Conservation (phyloP, 2,329 filamentous ascomycete genomes). For the Monilinia laxa region DNA sequence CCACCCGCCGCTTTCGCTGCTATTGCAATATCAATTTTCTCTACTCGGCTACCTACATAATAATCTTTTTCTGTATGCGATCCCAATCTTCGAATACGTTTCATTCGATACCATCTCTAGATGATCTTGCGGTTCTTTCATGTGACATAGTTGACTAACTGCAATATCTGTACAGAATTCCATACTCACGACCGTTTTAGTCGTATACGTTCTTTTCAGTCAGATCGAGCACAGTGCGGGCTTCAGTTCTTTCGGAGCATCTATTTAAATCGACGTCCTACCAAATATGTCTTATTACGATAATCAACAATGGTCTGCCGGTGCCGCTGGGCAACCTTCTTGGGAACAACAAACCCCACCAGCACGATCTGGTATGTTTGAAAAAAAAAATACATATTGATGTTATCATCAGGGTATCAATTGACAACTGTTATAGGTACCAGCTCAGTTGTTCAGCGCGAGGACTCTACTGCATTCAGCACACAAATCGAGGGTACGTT, state of each 20-base stretch:
- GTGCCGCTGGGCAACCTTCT: conserved; percentile 53
- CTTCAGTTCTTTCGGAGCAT: conserved; percentile 39
- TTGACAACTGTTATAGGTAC: conserved; percentile 55
- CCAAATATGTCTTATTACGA: conserved; percentile 67
- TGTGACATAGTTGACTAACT: conserved; percentile 17
- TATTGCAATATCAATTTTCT: conserved; percentile 20
- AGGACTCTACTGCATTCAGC: conserved; percentile 76
- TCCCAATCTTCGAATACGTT: conserved; percentile 8
- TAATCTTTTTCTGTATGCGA: conserved; percentile 9
- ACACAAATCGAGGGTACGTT: conserved; percentile 86
- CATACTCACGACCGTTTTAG: conserved; percentile 32
- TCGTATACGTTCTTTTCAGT: conserved; percentile 40
- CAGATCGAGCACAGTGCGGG: conserved; percentile 37
- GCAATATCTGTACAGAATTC: conserved; percentile 19
- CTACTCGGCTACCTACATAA: conserved; percentile 20
- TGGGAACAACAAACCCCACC: conserved; percentile 74
- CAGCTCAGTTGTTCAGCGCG: conserved; percentile 70
- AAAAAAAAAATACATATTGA: conserved; percentile 8
- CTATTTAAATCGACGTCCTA: conserved; percentile 30
- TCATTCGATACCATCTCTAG: background rate
- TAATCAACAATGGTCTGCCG: conserved; percentile 61
- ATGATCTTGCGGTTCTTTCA: background rate
- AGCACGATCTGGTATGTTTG: conserved; percentile 66
- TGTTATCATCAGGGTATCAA: conserved; percentile 26
- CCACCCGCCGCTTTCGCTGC: conserved; percentile 22